phyloP scores from a whole-genome alignment of 805 yeast species.

The Yarrowia sp. region DNA sequence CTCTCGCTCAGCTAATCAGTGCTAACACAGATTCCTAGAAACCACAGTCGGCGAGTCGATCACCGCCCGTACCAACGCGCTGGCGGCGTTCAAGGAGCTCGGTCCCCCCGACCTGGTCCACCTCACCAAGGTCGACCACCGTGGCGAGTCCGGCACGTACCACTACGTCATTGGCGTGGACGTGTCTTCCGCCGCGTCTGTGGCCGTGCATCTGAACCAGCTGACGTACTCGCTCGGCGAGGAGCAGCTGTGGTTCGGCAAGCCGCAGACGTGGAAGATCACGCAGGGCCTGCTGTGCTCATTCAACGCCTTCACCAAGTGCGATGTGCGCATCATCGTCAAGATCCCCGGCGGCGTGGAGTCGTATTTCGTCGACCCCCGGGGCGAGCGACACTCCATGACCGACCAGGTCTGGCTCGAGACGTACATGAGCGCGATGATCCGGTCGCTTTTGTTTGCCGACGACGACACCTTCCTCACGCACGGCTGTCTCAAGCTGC shows the following conservation, averaged over 20 bases:
- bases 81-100: conserved; percentile 50
- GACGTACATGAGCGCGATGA: conserved; percentile 65
- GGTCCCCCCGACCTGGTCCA: conserved; percentile 77
- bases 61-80: conserved; percentile 46
- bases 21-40: conserved; percentile 45
- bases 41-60: conserved; percentile 52
- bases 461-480: conserved; percentile 75
- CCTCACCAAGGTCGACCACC: conserved; percentile 43
- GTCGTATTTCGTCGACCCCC: conserved; percentile 40
- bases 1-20: too few relatives aligned
- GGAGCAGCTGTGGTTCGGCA: conserved; percentile 74
- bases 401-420: conserved; percentile 43
- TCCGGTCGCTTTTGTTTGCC: conserved; percentile 72
- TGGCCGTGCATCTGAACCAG: conserved; percentile 56
- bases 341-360: conserved; percentile 52
- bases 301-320: conserved; percentile 68
- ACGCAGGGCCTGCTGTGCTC: conserved; percentile 47
- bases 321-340: conserved; percentile 70
- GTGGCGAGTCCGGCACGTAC: conserved; percentile 52
- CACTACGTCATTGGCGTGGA: conserved; percentile 56
- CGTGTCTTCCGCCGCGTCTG: conserved; percentile 51
- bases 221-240: conserved; percentile 47
- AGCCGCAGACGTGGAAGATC: conserved; percentile 44
- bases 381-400: conserved; percentile 42
- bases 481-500: conserved; percentile 79